phyloP scores from a whole-genome alignment of 441 rosid genomes.

The Melastoma candidum region DNA sequence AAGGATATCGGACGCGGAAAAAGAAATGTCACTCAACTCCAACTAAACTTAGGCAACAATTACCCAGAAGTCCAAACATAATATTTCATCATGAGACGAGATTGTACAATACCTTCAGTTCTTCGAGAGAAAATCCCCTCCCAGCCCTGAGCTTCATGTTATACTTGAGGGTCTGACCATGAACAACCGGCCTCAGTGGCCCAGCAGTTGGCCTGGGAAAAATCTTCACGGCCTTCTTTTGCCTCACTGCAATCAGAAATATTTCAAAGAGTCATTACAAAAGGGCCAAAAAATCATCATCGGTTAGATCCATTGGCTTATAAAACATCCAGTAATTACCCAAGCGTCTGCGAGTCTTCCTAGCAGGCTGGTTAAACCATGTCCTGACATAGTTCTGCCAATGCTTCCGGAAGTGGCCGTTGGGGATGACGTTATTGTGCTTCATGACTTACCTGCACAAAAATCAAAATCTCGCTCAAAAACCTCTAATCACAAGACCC shows the following conservation, averaged over 20 bases:
- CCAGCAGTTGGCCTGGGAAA: slow-evolving; percentile 84
- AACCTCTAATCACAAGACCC: too few relatives aligned
- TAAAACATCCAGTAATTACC: slow-evolving; percentile 6
- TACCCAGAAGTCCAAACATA: not conserved
- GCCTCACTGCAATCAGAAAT: slow-evolving; percentile 42
- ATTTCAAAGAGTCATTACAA: too few relatives aligned
- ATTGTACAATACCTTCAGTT: slow-evolving; percentile 50
- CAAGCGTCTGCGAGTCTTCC: slow-evolving; percentile 13
- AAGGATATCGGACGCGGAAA: too few relatives aligned
- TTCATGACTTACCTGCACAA: slow-evolving; percentile 11
- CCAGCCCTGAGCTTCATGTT: slow-evolving; percentile 87
- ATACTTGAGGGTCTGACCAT: slow-evolving; percentile 76
- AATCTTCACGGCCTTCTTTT: slow-evolving; percentile 78
- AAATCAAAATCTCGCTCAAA: not conserved
- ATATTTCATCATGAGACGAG: not conserved
- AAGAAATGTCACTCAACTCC: not conserved
- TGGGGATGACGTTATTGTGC: slow-evolving; percentile 17
- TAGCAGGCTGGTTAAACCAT: slow-evolving; percentile 16
- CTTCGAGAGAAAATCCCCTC: slow-evolving; percentile 77
- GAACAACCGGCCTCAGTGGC: slow-evolving; percentile 73
- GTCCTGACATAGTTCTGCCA: slow-evolving; percentile 20
- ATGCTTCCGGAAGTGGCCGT: slow-evolving; percentile 16
- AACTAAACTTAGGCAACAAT: not conserved
- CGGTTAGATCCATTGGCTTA: not conserved
- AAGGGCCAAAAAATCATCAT: too few relatives aligned